Evolutionary conservation across 2,329 filamentous ascomycete species (phyloP).

Genomic region (Aspergillus chevalieri): DNA sequence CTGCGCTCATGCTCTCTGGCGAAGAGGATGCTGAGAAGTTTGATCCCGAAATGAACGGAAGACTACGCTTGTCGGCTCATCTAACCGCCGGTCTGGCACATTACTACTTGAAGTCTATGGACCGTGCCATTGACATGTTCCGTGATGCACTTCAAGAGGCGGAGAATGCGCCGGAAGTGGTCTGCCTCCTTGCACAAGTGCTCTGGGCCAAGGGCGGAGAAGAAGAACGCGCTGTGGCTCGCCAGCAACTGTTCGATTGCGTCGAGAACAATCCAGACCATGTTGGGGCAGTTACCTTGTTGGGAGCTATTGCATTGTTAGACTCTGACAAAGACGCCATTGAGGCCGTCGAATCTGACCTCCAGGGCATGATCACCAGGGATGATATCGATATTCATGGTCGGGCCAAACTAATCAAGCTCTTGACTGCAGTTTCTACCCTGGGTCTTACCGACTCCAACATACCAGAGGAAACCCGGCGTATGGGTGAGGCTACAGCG

Average conservation of each 20-base stretch:
- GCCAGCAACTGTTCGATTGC: constrained; percentile 71
- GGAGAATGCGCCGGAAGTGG: constrained; percentile 68
- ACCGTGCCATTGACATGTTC: constrained; percentile 71
- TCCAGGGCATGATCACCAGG: constrained; percentile 65
- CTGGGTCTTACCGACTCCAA: constrained; percentile 44
- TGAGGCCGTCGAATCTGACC: constrained; percentile 72
- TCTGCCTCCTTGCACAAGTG: constrained; percentile 82
- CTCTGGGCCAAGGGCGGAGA: constrained; percentile 83
- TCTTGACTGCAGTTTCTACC: constrained; percentile 68
- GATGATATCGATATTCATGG: constrained; percentile 58
- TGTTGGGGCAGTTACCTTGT: constrained; percentile 69
- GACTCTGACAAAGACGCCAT: constrained; percentile 73
- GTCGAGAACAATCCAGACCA: constrained; percentile 70
- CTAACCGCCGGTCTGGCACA: constrained; percentile 78
- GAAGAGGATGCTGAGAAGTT: constrained; percentile 62
- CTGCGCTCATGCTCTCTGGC: constrained; percentile 72
- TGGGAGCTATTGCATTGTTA: constrained; percentile 77
- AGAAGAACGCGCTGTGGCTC: constrained; percentile 66
- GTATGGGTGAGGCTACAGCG: constrained; percentile 61
- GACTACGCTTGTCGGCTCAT: constrained; percentile 74
- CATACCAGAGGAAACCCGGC: constrained; percentile 42
- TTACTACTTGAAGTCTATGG: constrained; percentile 62
- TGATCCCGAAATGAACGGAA: constrained; percentile 56
- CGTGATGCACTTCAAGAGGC: constrained; percentile 73
- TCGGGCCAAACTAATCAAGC: constrained; percentile 63